Base-by-base conservation (phyloP, 768 basidiomycete genomes). In the Russula ochroleuca region DNA sequence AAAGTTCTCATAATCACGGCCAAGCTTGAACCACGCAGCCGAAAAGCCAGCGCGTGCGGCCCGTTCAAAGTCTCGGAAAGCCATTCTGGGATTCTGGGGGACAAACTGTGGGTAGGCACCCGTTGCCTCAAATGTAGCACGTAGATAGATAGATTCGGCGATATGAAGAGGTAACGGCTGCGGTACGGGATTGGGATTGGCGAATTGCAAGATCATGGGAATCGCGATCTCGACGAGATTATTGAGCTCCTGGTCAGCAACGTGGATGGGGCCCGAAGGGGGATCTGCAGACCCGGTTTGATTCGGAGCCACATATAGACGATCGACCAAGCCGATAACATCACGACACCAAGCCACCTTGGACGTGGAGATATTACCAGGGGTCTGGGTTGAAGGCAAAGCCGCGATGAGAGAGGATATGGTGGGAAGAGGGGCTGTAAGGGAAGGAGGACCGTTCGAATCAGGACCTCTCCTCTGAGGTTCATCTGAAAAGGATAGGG, bases 11-110 rank as follows among this genome's bases (percentile, higher is more conserved):
- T 98, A 97, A 65, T 96, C 95, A 19, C 93, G 78, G 0, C 92
- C 96, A 0, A 98, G 81, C 28, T 87, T 81, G 76, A 94, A 97
- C 95, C 96, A 98, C 0, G 92, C 92, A n/a, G 82, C 76, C 3
- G 80, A 76, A 67, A 85, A 88, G 0, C 95, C 94, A 0, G 80
- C 83, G 28, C 90, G 79, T 0, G 94, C 95, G 2, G 92, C 85
- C 1, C 79, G 76, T 72, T 98, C 95, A 70, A 90, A 97, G 71
- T 94, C 93, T 25, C 92, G 80, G 76, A 98, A 98, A 1, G 96
- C 94, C 8, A 80, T 70, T 5, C 91, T 81, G 2, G 88, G 87
- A 70, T 90, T 90, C 62, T 82, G 83, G 0, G 78, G 78, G 23
- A 90, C 69, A 64, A 82, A 78, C 13, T 84, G 80, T 0, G 91